phyloP scores from a whole-genome alignment of 176 grass and related monocot species.

The Saccharum officinarum region DNA sequence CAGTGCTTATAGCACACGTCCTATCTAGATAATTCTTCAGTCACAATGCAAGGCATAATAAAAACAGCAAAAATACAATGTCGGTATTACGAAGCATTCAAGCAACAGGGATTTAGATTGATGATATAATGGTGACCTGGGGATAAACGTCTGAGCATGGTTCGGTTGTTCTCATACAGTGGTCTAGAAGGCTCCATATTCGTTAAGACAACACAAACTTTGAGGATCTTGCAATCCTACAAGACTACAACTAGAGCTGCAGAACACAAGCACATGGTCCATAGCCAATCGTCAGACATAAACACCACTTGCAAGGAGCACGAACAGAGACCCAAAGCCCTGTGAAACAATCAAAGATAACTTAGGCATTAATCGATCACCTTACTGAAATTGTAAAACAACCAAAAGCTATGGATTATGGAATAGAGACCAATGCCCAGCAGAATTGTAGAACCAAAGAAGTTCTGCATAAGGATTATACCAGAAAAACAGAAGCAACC shows the following conservation, averaged over 20 bases:
- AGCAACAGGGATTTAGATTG: not conserved
- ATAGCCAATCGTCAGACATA: conserved; percentile 61
- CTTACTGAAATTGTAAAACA: not conserved
- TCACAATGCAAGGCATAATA: not conserved
- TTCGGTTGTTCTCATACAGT: not conserved
- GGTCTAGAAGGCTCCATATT: not conserved
- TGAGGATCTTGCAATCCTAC: not conserved
- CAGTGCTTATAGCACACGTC: not conserved
- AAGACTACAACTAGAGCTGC: not conserved
- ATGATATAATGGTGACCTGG: not conserved
- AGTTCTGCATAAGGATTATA: not conserved
- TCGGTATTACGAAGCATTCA: not conserved
- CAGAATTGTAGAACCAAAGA: not conserved
- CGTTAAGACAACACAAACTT: not conserved
- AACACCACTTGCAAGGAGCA: conserved; percentile 90
- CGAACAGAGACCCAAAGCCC: conserved; percentile 94
- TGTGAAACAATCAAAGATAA: conserved; percentile 23
- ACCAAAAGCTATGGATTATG: not conserved
- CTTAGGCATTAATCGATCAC: conserved; percentile 7
- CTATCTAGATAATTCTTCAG: not conserved
- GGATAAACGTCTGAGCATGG: not conserved
- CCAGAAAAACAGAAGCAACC: conserved; percentile 79
- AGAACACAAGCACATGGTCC: not conserved
- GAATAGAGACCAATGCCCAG: not conserved
- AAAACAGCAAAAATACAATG: not conserved